phyloP scores from a whole-genome alignment of 2,329 filamentous ascomycete species.

The Capronia americana region DNA sequence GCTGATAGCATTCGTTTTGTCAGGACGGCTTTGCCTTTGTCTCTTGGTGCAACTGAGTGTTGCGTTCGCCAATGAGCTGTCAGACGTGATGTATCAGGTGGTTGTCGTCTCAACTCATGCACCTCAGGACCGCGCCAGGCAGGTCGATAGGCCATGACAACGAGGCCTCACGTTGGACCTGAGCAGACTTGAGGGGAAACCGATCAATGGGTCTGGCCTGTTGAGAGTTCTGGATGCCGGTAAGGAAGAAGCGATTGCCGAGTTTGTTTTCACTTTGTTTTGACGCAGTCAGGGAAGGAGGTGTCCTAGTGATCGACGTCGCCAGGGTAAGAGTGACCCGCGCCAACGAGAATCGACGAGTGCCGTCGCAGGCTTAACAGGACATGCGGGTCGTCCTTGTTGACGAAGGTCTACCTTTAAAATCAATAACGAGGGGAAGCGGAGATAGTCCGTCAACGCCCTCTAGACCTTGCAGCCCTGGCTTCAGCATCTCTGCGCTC shows the following conservation, averaged over 20 bases:
- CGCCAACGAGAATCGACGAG: background rate
- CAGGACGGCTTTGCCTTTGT: conserved; percentile 16
- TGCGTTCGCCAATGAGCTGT: background rate
- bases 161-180: background rate
- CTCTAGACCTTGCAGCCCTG: conserved; percentile 57
- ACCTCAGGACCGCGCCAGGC: background rate
- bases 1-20: conserved; percentile 21
- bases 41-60: background rate
- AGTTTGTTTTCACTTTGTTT: background rate
- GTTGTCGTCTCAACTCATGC: conserved; percentile 5
- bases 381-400: background rate
- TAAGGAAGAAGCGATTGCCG: conserved; percentile 1
- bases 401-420: conserved; percentile 8
- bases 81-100: background rate
- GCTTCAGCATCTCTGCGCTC: conserved; percentile 63
- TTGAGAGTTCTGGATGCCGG: background rate
- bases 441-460: conserved; percentile 20
- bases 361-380: background rate
- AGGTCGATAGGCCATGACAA: conserved; percentile 4
- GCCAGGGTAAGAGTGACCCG: conserved; percentile 4
- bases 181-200: background rate
- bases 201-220: background rate
- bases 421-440: background rate
- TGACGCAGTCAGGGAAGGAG: background rate
- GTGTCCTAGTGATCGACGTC: background rate